Evolutionary conservation across 192 early-diverging fungal genomes (phyloP).

Genomic region (Spinellus fusiger): DNA sequence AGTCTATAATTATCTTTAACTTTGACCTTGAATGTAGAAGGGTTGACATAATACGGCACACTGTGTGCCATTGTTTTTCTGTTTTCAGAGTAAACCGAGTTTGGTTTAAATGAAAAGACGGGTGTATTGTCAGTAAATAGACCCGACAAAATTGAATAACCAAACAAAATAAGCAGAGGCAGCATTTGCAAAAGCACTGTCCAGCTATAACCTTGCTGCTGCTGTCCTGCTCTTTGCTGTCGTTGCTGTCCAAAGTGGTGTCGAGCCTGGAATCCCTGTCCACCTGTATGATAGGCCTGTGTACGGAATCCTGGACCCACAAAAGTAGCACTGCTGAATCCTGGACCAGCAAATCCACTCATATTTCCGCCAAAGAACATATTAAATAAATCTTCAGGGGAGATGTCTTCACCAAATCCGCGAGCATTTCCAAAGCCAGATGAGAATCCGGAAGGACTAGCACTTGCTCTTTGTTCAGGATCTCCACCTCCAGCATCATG

Average conservation of each 20-base stretch:
- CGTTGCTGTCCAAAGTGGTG: no score
- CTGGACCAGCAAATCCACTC: conserved; percentile 37
- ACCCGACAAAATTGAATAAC: conserved; percentile 67
- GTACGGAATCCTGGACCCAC: conserved; percentile 58
- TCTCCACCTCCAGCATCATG: conserved; percentile 87
- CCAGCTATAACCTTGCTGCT: conserved; percentile 32
- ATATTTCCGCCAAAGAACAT: conserved; percentile 83
- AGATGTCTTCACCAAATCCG: conserved; percentile 71
- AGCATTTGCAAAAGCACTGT: conserved; percentile 66
- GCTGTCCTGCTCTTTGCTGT: conserved; percentile 40
- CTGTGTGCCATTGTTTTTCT: conserved; percentile 53
- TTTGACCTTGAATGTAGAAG: conserved; percentile 29
- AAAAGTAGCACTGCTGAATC: conserved; percentile 43
- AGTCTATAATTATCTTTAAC: conserved; percentile 43
- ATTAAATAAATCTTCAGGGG: conserved; percentile 92
- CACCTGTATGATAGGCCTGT: conserved; percentile 29
- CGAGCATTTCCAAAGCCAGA: conserved; percentile 49
- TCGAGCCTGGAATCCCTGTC: no score
- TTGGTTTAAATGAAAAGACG: conserved; percentile 58
- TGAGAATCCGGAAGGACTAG: conserved; percentile 37
- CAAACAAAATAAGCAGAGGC: conserved; percentile 70
- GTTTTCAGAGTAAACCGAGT: conserved; percentile 38
- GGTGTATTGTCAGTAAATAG: conserved; percentile 49
- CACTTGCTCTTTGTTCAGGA: conserved; percentile 44
- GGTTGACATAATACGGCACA: conserved; percentile 82